A percentile compares a stretch with the other conserved stretches of the same genome.
Evolutionary conservation across 1,284 basidiomycete genomes (phyloP).

Genomic region (Pseudozyma hubeiensis): DNA sequence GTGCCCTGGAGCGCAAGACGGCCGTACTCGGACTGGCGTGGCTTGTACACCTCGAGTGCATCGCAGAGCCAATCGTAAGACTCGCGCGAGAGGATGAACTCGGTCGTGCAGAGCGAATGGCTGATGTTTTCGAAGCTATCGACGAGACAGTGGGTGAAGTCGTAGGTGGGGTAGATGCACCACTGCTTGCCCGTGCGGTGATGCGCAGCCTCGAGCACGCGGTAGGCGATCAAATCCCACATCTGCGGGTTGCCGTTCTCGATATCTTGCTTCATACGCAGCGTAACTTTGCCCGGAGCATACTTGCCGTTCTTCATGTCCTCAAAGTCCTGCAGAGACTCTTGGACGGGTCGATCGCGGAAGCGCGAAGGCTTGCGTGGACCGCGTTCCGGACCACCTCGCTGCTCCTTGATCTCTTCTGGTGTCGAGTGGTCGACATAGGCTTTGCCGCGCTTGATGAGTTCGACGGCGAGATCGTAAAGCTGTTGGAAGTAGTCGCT

Average conservation of each 20-base stretch:
- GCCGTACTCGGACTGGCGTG: conserved; percentile 97
- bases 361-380: conserved; percentile 87
- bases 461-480: conserved; percentile 88
- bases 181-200: conserved; percentile 93
- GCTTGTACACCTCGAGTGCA: conserved; percentile 94
- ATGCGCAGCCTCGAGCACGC: conserved; percentile 89
- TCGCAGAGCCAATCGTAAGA: conserved; percentile 99
- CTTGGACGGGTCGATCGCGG: conserved; percentile 82
- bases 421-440: conserved; percentile 97
- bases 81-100: conserved; percentile 95
- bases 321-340: conserved; percentile 88
- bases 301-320: conserved; percentile 93
- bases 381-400: conserved; percentile 85
- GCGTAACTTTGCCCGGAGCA: conserved; percentile 86
- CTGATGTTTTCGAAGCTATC: conserved; percentile 99
- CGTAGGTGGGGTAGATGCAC: conserved; percentile 91
- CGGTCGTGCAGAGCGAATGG: conserved; percentile 95
- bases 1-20: conserved; percentile 93
- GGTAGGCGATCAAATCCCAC: conserved; percentile 99
- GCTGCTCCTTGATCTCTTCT: conserved; percentile 88
- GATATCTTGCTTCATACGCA: conserved; percentile 98
- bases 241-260: conserved; percentile 91
- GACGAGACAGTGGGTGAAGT: conserved; percentile 97
- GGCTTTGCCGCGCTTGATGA: conserved; percentile 89
- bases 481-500: conserved; percentile 94